Conservation (phyloP, 106 monocot genomes). For the Cymbidium sinense region DNA sequence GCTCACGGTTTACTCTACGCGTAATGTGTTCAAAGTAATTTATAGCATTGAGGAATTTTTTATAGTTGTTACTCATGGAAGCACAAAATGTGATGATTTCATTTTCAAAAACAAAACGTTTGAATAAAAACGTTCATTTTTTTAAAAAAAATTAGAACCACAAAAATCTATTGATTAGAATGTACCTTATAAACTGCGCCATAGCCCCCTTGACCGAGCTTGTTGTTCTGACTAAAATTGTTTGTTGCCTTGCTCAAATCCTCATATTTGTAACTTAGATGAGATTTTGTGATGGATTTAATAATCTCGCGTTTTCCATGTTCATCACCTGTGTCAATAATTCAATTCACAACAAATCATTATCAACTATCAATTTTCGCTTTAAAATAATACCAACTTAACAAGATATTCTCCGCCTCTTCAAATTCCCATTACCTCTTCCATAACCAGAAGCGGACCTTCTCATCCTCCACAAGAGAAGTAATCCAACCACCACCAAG, state of each 20-base stretch:
- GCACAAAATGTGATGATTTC: background rate
- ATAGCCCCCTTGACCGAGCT: constrained; percentile 74
- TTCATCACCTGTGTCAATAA: constrained; percentile 15
- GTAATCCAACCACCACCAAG: constrained; percentile 14
- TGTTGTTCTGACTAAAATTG: constrained; percentile 51
- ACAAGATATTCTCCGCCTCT: background rate
- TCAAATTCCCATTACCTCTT: constrained; percentile 17
- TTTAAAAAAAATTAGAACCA: no score
- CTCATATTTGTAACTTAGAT: constrained; percentile 51
- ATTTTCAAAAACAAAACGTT: background rate
- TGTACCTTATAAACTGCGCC: constrained; percentile 72
- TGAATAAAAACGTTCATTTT: background rate
- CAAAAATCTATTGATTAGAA: background rate
- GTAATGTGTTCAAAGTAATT: background rate
- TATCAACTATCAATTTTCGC: background rate
- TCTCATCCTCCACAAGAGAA: constrained; percentile 26
- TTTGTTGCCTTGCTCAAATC: constrained; percentile 51
- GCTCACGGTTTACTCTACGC: background rate
- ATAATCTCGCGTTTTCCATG: constrained; percentile 26
- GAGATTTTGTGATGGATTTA: constrained; percentile 35
- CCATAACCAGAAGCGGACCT: constrained; percentile 7
- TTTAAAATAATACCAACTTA: background rate
- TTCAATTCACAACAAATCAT: background rate
- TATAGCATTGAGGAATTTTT: background rate
- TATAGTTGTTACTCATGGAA: background rate